phyloP scores from a whole-genome alignment of 2,329 filamentous ascomycete genomes.

The Fusarium nurragi region DNA sequence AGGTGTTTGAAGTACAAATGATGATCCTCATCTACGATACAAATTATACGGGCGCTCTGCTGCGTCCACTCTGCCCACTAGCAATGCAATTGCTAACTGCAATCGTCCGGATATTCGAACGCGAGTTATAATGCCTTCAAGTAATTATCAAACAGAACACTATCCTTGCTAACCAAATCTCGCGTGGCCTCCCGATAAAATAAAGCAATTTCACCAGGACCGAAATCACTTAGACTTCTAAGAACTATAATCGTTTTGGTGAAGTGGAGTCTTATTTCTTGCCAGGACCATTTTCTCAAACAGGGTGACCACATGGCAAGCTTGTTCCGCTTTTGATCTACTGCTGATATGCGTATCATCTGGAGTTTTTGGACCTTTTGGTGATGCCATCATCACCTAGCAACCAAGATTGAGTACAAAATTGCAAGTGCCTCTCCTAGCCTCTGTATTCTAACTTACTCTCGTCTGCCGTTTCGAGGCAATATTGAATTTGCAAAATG shows the following conservation, averaged over 20 bases:
- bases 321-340: conserved; percentile 28
- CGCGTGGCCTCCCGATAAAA: conserved; percentile 36
- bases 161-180: conserved; percentile 35
- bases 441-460: background rate
- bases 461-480: background rate
- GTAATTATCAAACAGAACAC: background rate
- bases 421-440: background rate
- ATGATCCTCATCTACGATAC: conserved; percentile 22
- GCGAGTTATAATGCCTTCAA: too few relatives aligned
- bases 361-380: background rate
- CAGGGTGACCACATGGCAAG: conserved; percentile 42
- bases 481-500: background rate
- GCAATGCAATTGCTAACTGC: background rate
- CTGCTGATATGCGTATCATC: conserved; percentile 17
- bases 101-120: background rate
- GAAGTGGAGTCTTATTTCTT: conserved; percentile 27
- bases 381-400: conserved; percentile 8
- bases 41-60: background rate
- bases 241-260: background rate
- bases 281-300: conserved; percentile 7
- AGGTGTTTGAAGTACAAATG: background rate
- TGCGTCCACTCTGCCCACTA: conserved; percentile 5
- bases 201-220: conserved; percentile 41
- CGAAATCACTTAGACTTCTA: conserved; percentile 21
- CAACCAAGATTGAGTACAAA: background rate